phyloP scores from a whole-genome alignment of 192 early-diverging fungal species.

The Linnemannia schmuckeri region DNA sequence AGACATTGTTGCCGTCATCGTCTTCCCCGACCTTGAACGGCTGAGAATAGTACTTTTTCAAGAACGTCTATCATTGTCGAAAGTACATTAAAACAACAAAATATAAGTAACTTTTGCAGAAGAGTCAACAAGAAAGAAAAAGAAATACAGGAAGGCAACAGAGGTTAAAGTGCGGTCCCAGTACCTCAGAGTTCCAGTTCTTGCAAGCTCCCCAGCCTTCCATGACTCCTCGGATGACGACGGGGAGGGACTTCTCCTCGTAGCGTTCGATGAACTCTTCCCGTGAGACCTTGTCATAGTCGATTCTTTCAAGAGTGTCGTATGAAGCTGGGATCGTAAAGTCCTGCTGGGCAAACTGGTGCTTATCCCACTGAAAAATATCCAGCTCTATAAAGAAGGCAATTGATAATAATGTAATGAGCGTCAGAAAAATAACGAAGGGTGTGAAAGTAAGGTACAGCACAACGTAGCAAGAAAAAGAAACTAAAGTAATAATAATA shows the following conservation, averaged over 20 bases:
- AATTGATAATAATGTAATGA: background rate
- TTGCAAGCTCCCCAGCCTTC: slow-evolving; percentile 68
- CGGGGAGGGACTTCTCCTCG: slow-evolving; percentile 68
- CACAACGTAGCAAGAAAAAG: background rate
- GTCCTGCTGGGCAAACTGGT: slow-evolving; percentile 61
- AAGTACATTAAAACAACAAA: too few species aligned
- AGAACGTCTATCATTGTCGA: slow-evolving; percentile 45
- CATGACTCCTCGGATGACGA: slow-evolving; percentile 70
- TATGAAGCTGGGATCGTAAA: slow-evolving; percentile 62
- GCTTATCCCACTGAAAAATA: slow-evolving; percentile 70
- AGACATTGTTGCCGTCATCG: slow-evolving; percentile 77
- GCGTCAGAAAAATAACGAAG: too few species aligned
- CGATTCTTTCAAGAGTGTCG: slow-evolving; percentile 68
- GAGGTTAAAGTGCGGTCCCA: background rate
- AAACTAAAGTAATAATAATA: background rate
- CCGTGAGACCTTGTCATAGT: slow-evolving; percentile 64
- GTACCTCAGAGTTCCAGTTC: slow-evolving; percentile 70
- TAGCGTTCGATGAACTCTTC: slow-evolving; percentile 72
- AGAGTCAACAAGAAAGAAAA: background rate
- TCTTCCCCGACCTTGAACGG: slow-evolving; percentile 88
- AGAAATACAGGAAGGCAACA: background rate
- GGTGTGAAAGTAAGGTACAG: too few species aligned
- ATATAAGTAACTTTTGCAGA: background rate
- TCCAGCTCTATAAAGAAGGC: slow-evolving; percentile 66
- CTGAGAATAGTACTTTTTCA: slow-evolving; percentile 67